These are phyloP conservation scores for Tolypocladium tundrense DNA, from an alignment of 2,329 filamentous ascomycete genomes.

Conservation along the genomic window DNA sequence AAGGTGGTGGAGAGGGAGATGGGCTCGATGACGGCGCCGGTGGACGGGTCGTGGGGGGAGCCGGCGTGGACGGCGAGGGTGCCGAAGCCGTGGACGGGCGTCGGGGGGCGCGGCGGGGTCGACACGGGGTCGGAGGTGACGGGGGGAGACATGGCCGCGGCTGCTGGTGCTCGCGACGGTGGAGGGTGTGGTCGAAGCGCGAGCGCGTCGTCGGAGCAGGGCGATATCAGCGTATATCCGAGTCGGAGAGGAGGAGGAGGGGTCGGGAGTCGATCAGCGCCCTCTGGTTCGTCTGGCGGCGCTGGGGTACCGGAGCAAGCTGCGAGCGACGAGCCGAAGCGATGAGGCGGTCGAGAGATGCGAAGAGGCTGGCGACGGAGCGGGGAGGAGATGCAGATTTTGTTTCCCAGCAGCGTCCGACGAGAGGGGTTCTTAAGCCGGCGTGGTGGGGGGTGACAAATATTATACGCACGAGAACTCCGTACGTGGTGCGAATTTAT, in stretches of 20 bases:
- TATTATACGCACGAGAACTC: background rate
- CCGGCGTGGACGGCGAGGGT: constrained; percentile 94
- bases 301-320: background rate
- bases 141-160: constrained; percentile 16
- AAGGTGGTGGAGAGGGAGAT: constrained; percentile 97
- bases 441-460: background rate
- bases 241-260: background rate
- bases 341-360: background rate
- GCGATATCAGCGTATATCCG: background rate
- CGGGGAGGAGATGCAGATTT: background rate
- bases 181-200: background rate
- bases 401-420: background rate
- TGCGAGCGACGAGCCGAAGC: background rate
- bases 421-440: background rate
- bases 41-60: constrained; percentile 78
- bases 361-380: background rate
- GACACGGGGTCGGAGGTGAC: constrained; percentile 44
- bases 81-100: constrained; percentile 73
- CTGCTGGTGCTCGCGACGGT: background rate
- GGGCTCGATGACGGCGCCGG: constrained; percentile 89
- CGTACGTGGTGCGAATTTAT: no score
- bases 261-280: background rate
- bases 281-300: background rate
- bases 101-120: constrained; percentile 61
- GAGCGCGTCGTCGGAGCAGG: background rate